Evolutionary conservation across 2,329 filamentous ascomycete genomes (phyloP).

Genomic region (Volutella citrinella): DNA sequence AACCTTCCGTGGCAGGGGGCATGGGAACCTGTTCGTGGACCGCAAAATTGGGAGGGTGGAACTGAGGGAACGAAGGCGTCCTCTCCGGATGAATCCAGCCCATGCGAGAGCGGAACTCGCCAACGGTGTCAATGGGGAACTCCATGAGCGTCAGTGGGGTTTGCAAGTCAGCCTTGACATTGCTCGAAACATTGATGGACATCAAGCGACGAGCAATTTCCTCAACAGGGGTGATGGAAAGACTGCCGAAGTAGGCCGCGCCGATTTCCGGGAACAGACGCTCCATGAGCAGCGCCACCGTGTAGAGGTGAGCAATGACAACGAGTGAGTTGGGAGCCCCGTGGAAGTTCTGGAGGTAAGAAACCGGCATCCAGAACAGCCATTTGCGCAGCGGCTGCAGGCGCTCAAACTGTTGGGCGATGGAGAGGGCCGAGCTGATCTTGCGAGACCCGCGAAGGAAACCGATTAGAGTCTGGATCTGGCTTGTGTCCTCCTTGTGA

Average conservation of each 20-base stretch:
- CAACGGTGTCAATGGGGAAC: conserved; percentile 66
- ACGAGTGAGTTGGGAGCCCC: conserved; percentile 75
- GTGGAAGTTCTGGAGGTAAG: conserved; percentile 73
- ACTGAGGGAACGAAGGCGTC: conserved; percentile 60
- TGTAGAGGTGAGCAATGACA: conserved; percentile 89
- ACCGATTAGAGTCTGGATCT: conserved; percentile 65
- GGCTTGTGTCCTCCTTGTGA: conserved; percentile 65
- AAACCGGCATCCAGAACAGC: conserved; percentile 93
- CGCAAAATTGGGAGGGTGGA: conserved; percentile 54
- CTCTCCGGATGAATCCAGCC: conserved; percentile 61
- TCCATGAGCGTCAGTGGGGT: conserved; percentile 68
- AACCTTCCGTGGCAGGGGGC: conserved; percentile 39
- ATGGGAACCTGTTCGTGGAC: conserved; percentile 44
- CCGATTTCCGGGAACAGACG: conserved; percentile 90
- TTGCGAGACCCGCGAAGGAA: conserved; percentile 72
- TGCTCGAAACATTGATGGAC: conserved; percentile 61
- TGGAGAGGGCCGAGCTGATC: conserved; percentile 65
- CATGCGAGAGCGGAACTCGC: conserved; percentile 66
- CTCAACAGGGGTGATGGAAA: conserved; percentile 78
- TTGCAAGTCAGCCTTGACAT: conserved; percentile 55
- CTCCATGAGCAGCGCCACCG: conserved; percentile 81
- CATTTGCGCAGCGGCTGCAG: conserved; percentile 85
- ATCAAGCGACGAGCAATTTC: conserved; percentile 77
- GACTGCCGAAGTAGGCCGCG: conserved; percentile 79
- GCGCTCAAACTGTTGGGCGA: conserved; percentile 85